Evolutionary conservation across 306 rosid genomes (phyloP).

Genomic region (Inga oerstediana): DNA sequence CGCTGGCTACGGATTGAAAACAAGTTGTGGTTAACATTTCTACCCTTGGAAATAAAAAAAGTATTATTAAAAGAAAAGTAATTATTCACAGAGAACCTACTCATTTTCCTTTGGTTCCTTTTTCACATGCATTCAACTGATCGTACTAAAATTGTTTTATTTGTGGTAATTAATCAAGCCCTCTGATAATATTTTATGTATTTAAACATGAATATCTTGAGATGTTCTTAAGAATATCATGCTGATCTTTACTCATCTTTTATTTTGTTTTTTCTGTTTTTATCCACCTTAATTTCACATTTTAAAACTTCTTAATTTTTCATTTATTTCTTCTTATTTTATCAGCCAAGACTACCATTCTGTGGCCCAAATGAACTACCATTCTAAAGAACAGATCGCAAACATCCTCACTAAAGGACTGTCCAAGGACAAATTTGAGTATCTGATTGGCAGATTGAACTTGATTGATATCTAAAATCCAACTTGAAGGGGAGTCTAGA

Average conservation of each 20-base stretch:
- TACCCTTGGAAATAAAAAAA: neutral
- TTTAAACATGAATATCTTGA: neutral
- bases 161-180: neutral
- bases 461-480: too few species aligned
- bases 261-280: neutral
- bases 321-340: neutral
- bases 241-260: neutral
- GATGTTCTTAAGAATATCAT: neutral
- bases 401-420: too few species aligned
- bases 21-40: conserved; percentile 21
- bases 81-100: neutral
- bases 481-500: too few species aligned
- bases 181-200: neutral
- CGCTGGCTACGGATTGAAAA: conserved; percentile 69
- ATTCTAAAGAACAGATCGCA: too few species aligned
- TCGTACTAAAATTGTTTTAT: neutral
- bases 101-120: neutral
- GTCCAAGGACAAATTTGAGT: too few species aligned
- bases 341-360: neutral
- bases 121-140: neutral
- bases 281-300: neutral
- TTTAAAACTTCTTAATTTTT: neutral
- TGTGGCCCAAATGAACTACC: too few species aligned
- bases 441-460: too few species aligned
- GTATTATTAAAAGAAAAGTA: neutral